Base-by-base conservation (phyloP, 1,139 yeast genomes). In the Hansenula anomala region DNA sequence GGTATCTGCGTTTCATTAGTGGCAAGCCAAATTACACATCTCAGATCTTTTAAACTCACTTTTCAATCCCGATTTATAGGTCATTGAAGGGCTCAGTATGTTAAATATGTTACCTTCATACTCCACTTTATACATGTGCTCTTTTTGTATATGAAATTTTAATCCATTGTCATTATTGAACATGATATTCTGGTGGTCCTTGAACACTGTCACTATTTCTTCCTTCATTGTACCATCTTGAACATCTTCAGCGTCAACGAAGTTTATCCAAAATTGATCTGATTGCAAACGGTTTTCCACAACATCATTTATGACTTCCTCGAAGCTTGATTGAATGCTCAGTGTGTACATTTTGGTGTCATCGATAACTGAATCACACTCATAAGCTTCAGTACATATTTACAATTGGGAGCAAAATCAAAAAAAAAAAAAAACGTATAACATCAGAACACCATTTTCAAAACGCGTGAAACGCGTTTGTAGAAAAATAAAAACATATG, bases 321-420 rank as follows among this genome's bases (percentile, higher is more conserved):
- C 54, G 40, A 75, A 71, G 12, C 66, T 55, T 6, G 67, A 58
- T 54, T 75, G 80, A 3, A 75, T 60, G 3, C 62, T 52, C 4
- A 47, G 6, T 3, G 43, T 34, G 11, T 23, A 20, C 46, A 46
- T 43, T n/a, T n/a, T n/a, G n/a, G n/a, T n/a, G n/a, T n/a, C n/a
- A n/a, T n/a, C n/a, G n/a, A n/a, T n/a, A n/a, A n/a, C n/a, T n/a
- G n/a, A n/a, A n/a, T n/a, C n/a, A n/a, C n/a, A n/a, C 30, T 14
- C 5, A 16, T 6, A 4, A 8, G 6, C 17, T 32, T 23, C 13
- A 8, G n/a, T 29, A 20, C 33, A 30, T 12, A 30, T 20, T 14
- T 13, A 30, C 9, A 6, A n/a, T n/a, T 16, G n/a, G n/a, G n/a
- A n/a, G n/a, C n/a, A n/a, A n/a, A n/a, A n/a, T n/a, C n/a, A n/a